Conservation (phyloP, 441 rosid genomes). For the Erodium moschatum region DNA sequence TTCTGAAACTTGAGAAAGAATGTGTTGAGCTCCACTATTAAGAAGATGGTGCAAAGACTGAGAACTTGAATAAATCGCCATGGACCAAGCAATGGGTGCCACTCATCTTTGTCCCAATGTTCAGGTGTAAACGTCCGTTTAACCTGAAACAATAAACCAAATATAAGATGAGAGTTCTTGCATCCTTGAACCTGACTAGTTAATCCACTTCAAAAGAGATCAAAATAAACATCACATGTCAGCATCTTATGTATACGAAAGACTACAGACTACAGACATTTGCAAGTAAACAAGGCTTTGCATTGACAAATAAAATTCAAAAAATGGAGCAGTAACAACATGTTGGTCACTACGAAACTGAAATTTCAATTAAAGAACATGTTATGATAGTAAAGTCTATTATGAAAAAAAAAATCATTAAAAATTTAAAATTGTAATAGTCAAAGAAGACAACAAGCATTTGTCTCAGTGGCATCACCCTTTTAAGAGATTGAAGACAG, state of each 20-base stretch:
- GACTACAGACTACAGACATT: neutral
- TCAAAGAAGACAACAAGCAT: neutral
- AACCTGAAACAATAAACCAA: constrained; percentile 36
- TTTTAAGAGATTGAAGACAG: neutral
- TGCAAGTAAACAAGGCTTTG: neutral
- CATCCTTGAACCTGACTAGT: no score
- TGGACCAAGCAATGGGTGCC: constrained; percentile 98
- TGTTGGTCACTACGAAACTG: neutral
- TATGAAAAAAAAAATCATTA: neutral
- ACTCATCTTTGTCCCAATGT: constrained; percentile 98
- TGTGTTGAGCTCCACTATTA: constrained; percentile 93
- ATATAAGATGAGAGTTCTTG: no score
- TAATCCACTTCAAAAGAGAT: no score
- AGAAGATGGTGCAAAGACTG: constrained; percentile 73
- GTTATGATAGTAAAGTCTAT: constrained; percentile 1
- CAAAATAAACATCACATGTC: no score
- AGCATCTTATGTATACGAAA: neutral
- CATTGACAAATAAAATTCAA: neutral
- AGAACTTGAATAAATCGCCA: constrained; percentile 71
- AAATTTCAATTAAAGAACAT: no score
- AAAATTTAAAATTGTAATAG: no score
- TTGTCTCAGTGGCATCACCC: neutral
- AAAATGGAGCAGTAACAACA: neutral
- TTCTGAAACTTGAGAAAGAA: constrained; percentile 70
- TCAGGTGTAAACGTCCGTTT: constrained; percentile 93